Evolutionary conservation across 805 yeast genomes (phyloP), one percentile per base, ranked within the genome.

Genomic region (Candida berthetii): DNA sequence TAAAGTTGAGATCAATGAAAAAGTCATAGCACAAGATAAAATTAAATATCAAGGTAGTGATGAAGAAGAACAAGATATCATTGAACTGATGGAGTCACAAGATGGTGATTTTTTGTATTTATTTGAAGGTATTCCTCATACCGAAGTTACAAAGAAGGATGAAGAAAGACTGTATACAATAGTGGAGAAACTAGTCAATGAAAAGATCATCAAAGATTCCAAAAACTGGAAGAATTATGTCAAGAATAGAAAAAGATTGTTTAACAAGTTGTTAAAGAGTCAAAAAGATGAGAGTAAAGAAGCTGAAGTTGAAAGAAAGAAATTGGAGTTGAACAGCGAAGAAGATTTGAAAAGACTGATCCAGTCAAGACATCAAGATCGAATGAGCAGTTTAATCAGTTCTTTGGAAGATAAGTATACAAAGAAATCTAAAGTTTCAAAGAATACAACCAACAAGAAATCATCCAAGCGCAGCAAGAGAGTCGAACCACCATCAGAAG

Each of bases 101-200:
- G 71, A 76, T 13, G 96, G 96, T 5, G 86, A 85, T 51, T 76
- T 88, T 51, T 65, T 81, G 36, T 66, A 68, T 39, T 64, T 88
- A 6, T 84, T 88, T 54, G 95, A 87, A 56, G 68, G 71, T 28
- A 81, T 89, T 3, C 84, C 93, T 9, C 96, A 89, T 60, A 69
- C 85, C 40, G 89, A 83, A 46, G 70, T 82, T 35, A 64, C 64
- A 31, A 72, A 68, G 31, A 65, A 57, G 1, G 88, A 82, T 50
- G 95, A 85, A 52, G 61, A 60, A 27, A 69, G 96, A 31, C 69
- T 85, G 35, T 75, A 72, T 42, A 58, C 57, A 2, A 68, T 80
- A 1, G 73, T 87, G 24, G 64, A 69, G 27, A 64, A 65, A 13
- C 64, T 79, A 33, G 60, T 74, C 14, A 57, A 57, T 5, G 61